A percentile compares a stretch with the other conserved stretches of the same genome.
phyloP scores from a whole-genome alignment of 495 filamentous ascomycete species.

The Baudoinia panamericana region DNA sequence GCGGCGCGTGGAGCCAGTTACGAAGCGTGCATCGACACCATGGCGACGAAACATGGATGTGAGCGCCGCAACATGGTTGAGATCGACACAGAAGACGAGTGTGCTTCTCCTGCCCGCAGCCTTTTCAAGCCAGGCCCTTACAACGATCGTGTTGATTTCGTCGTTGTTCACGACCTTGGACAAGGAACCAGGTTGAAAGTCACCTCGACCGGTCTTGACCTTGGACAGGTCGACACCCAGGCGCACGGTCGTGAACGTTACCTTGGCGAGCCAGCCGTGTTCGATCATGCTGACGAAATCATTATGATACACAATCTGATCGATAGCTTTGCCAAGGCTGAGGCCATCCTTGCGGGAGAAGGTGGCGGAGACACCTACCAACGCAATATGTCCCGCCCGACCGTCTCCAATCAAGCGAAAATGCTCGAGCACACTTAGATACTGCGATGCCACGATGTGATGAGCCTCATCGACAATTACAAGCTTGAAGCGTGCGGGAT shows the following conservation, averaged over 20 bases:
- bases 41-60: slow-evolving; percentile 60
- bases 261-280: slow-evolving; percentile 70
- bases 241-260: slow-evolving; percentile 84
- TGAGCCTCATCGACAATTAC: slow-evolving; percentile 96
- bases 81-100: slow-evolving; percentile 82
- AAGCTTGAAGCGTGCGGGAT: slow-evolving; percentile 71
- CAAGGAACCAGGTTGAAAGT: slow-evolving; percentile 63
- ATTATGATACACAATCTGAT: slow-evolving; percentile 94
- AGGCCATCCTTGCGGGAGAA: slow-evolving; percentile 82
- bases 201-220: slow-evolving; percentile 54
- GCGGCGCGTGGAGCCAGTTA: slow-evolving; percentile 65
- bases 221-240: slow-evolving; percentile 61
- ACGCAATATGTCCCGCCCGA: slow-evolving; percentile 34
- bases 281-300: slow-evolving; percentile 73
- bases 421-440: slow-evolving; percentile 57
- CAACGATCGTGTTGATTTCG: slow-evolving; percentile 63
- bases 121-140: slow-evolving; percentile 71
- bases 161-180: slow-evolving; percentile 69
- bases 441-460: slow-evolving; percentile 78
- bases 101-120: slow-evolving; percentile 67
- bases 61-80: slow-evolving; percentile 61
- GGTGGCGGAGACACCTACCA: slow-evolving; percentile 90
- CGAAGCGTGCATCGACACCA: slow-evolving; percentile 69
- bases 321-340: slow-evolving; percentile 74
- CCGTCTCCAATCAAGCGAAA: slow-evolving; percentile 51